phyloP scores from a whole-genome alignment of 345 rosid species.

The Jatropha curcas region DNA sequence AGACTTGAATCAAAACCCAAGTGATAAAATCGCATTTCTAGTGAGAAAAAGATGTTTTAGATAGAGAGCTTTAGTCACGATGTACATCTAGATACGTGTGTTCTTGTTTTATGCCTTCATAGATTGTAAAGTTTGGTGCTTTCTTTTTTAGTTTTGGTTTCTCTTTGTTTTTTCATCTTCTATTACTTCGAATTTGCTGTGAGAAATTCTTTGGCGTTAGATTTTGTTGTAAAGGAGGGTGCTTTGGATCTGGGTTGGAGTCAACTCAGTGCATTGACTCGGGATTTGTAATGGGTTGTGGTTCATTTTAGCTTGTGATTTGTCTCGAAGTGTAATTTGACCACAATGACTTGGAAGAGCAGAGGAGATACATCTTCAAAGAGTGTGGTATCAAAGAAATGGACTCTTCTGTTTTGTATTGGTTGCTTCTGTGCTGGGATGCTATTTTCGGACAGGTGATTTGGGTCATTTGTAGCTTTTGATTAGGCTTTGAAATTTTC shows the following conservation, averaged over 20 bases:
- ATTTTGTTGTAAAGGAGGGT: slow-evolving; percentile 12
- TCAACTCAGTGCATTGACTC: slow-evolving; percentile 29
- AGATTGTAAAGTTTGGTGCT: not conserved
- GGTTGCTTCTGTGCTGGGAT: slow-evolving; percentile 92
- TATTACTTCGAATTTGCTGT: slow-evolving; percentile 2
- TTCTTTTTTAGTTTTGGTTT: not conserved
- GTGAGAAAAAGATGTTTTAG: not conserved
- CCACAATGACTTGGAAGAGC: slow-evolving; percentile 57
- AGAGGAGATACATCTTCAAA: slow-evolving; percentile 53
- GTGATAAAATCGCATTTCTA: not conserved
- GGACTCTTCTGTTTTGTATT: slow-evolving; percentile 77
- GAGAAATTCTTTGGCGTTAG: slow-evolving; percentile 8
- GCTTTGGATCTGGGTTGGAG: slow-evolving; percentile 50
- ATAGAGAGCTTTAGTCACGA: not conserved
- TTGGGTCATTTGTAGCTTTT: slow-evolving; percentile 10
- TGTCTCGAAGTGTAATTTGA: not conserved
- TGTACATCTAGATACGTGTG: not conserved
- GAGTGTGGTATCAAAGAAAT: slow-evolving; percentile 67
- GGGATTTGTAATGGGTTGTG: slow-evolving; percentile 29
- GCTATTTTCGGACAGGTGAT: slow-evolving; percentile 78
- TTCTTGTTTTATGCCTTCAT: not conserved
- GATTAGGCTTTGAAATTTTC: not conserved
- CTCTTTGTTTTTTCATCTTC: not conserved
- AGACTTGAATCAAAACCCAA: slow-evolving; percentile 8
- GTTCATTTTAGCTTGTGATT: slow-evolving; percentile 27